These are phyloP conservation scores for Gentiana macrophylla DNA, from an alignment of 257 asterid genomes.

Conservation along the genomic window DNA sequence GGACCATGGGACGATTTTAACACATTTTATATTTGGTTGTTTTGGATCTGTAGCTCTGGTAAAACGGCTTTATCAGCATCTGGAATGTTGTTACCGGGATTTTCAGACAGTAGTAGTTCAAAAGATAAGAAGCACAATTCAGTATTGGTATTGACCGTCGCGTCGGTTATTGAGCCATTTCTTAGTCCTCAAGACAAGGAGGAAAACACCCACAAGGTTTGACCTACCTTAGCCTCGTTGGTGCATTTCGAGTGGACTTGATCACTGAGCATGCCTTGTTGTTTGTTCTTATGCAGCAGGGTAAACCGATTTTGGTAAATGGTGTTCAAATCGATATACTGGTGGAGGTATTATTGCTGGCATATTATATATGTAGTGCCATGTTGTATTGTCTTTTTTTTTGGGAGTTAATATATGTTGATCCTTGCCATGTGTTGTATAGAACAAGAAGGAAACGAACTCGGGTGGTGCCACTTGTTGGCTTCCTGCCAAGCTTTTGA, in stretches of 20 bases:
- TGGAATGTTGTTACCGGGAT: conserved; percentile 67
- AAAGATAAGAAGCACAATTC: conserved; percentile 17
- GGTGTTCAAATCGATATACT: conserved; percentile 72
- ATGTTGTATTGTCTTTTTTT: background rate
- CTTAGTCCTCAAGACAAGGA: conserved; percentile 29
- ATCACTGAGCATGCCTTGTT: background rate
- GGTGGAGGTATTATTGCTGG: conserved; percentile 53
- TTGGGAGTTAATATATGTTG: conserved; percentile 8
- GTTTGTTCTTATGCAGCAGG: conserved; percentile 34
- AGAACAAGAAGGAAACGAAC: conserved; percentile 35
- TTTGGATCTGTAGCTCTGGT: conserved; percentile 52
- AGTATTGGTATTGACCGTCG: conserved; percentile 61
- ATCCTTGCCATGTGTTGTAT: conserved; percentile 16
- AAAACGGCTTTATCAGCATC: conserved; percentile 89
- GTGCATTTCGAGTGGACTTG: background rate
- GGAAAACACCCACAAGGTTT: conserved; percentile 39
- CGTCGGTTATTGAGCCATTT: conserved; percentile 84
- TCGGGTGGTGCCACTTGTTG: conserved; percentile 39
- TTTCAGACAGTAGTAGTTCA: conserved; percentile 18
- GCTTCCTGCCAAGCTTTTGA: conserved; percentile 64
- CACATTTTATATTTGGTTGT: background rate
- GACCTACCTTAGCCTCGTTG: background rate
- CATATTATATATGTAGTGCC: background rate
- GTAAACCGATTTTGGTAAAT: conserved; percentile 45
- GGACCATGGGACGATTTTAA: too few species aligned